phyloP scores from a whole-genome alignment of 106 monocot species.

The Chionographis japonica region DNA sequence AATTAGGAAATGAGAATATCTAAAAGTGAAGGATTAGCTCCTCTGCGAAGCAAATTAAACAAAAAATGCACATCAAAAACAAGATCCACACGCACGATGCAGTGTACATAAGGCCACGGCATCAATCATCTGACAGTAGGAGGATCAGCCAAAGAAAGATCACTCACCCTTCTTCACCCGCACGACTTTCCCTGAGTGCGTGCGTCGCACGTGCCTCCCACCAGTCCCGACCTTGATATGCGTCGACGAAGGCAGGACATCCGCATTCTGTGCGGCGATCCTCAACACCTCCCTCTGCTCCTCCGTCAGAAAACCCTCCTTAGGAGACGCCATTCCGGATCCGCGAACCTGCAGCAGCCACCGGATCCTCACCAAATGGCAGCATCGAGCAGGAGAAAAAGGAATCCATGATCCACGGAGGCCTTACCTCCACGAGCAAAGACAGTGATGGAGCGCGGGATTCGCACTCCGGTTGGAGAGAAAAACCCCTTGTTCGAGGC shows the following conservation, averaged over 20 bases:
- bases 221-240: constrained; percentile 17
- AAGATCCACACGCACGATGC: too few relatives aligned
- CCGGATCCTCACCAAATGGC: not conserved
- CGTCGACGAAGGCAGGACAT: constrained; percentile 40
- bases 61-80: too few relatives aligned
- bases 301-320: constrained; percentile 62
- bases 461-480: too few relatives aligned
- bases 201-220: constrained; percentile 42
- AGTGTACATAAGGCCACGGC: too few relatives aligned
- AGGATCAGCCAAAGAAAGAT: not conserved
- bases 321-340: constrained; percentile 50
- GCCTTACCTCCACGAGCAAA: too few relatives aligned
- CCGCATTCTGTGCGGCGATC: constrained; percentile 55
- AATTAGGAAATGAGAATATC: too few relatives aligned
- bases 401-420: not conserved
- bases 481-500: not conserved
- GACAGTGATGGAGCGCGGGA: too few relatives aligned
- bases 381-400: not conserved
- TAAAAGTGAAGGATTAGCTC: too few relatives aligned
- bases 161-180: constrained; percentile 65
- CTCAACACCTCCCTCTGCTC: constrained; percentile 66
- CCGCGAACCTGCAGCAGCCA: not conserved
- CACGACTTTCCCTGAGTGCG: constrained; percentile 60
- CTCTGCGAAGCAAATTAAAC: too few relatives aligned
- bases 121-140: not conserved